Percentiles rank a stretch among this genome's conserved stretches.
phyloP scores from a whole-genome alignment of 2,329 filamentous ascomycete genomes.

The Chrysosporium queenslandicum region DNA sequence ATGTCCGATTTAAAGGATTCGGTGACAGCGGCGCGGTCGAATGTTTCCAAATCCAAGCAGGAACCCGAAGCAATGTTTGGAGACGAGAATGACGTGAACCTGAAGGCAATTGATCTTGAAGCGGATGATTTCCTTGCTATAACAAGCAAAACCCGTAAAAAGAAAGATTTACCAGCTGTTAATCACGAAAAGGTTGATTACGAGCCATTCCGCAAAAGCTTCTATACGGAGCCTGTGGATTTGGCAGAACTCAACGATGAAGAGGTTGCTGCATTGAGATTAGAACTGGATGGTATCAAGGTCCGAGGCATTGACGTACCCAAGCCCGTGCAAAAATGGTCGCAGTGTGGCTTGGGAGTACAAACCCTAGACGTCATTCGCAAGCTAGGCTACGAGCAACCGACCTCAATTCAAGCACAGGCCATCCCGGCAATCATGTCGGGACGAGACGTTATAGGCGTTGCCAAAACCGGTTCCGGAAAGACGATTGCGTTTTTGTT shows the following conservation, averaged over 20 bases:
- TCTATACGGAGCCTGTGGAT: constrained; percentile 85
- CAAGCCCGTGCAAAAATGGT: constrained; percentile 92
- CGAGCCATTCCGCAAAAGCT: constrained; percentile 79
- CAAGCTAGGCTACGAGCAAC: constrained; percentile 70
- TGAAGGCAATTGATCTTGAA: constrained; percentile 53
- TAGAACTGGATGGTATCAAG: constrained; percentile 92
- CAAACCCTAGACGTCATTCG: constrained; percentile 80
- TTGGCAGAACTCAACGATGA: constrained; percentile 72
- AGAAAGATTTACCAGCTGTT: constrained; percentile 84
- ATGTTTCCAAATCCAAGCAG: constrained; percentile 40
- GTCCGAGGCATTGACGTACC: constrained; percentile 80
- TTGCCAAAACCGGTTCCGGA: constrained; percentile 94
- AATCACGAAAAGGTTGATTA: constrained; percentile 83
- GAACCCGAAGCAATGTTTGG: constrained; percentile 80
- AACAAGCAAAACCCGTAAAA: constrained; percentile 62
- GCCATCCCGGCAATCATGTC: constrained; percentile 93
- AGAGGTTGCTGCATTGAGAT: constrained; percentile 67
- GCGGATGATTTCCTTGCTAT: constrained; percentile 56
- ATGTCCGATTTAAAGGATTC: constrained; percentile 59
- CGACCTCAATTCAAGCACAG: constrained; percentile 90
- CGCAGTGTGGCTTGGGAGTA: constrained; percentile 80
- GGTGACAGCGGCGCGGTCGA: constrained; percentile 27
- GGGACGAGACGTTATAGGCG: constrained; percentile 86
- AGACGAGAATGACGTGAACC: constrained; percentile 63
- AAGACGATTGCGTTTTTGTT: constrained; percentile 94